Evolutionary conservation across 768 basidiomycete genomes (phyloP).

Genomic region (Leccinum aurantiacum): DNA sequence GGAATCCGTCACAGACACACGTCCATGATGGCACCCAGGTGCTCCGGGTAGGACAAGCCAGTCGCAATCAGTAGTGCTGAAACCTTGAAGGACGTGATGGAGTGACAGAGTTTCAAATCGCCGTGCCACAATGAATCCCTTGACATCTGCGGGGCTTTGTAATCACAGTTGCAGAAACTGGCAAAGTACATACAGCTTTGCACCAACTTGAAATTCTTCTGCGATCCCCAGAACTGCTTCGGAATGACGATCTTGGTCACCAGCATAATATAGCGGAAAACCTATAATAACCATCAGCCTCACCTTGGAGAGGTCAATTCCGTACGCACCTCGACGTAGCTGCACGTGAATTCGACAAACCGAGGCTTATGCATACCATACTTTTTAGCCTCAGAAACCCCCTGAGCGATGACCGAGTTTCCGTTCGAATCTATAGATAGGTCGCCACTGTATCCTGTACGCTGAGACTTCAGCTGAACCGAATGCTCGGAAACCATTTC

Average conservation of each 20-base stretch:
- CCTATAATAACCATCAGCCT: slow-evolving; percentile 40
- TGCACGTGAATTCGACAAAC: slow-evolving; percentile 78
- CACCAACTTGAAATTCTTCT: slow-evolving; percentile 59
- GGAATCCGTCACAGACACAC: slow-evolving; percentile 64
- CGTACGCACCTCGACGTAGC: slow-evolving; percentile 53
- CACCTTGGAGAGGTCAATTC: background rate
- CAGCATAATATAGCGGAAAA: slow-evolving; percentile 62
- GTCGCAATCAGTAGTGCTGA: slow-evolving; percentile 71
- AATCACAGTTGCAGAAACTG: background rate
- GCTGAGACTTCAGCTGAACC: slow-evolving; percentile 55
- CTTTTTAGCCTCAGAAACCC: slow-evolving; percentile 47
- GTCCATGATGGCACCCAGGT: slow-evolving; percentile 38
- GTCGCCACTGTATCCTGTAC: slow-evolving; percentile 34
- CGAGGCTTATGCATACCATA: slow-evolving; percentile 59
- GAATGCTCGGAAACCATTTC: slow-evolving; percentile 76
- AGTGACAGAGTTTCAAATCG: slow-evolving; percentile 82
- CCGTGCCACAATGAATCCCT: slow-evolving; percentile 68
- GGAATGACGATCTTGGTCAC: slow-evolving; percentile 74
- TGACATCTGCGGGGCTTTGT: slow-evolving; percentile 52
- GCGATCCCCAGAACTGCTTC: slow-evolving; percentile 74
- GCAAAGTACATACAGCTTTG: slow-evolving; percentile 47
- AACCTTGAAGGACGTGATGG: slow-evolving; percentile 73
- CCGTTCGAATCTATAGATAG: slow-evolving; percentile 55
- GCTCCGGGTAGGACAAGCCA: slow-evolving; percentile 64
- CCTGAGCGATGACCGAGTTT: slow-evolving; percentile 44